phyloP scores from a whole-genome alignment of 768 basidiomycete genomes.

The Termitomyces heimii region DNA sequence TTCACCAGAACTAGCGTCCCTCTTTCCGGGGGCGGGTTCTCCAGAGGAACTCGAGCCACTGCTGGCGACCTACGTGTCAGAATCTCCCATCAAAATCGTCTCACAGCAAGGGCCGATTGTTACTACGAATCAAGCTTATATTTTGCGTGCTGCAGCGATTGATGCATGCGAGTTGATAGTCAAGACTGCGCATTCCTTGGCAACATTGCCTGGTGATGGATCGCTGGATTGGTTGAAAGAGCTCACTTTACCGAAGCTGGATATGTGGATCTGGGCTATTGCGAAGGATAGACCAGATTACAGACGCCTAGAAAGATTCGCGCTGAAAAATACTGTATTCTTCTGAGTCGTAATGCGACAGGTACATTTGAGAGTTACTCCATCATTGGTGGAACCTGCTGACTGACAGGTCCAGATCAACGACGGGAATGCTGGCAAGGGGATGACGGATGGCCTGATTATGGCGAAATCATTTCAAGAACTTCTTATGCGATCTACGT shows the following conservation, averaged over 20 bases:
- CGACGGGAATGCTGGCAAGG: background rate
- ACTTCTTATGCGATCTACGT: too few species aligned
- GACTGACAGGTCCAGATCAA: background rate
- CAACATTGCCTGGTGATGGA: conserved; percentile 16
- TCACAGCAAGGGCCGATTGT: conserved; percentile 46
- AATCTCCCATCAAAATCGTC: conserved; percentile 8
- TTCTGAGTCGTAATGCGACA: conserved; percentile 38
- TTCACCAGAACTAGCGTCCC: conserved; percentile 31
- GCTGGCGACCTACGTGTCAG: conserved; percentile 21
- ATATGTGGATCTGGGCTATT: conserved; percentile 80
- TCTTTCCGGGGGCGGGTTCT: conserved; percentile 46
- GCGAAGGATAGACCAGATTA: conserved; percentile 78
- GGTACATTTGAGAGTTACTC: background rate
- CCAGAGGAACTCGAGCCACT: conserved; percentile 31
- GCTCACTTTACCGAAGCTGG: conserved; percentile 55
- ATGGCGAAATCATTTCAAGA: background rate
- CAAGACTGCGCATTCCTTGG: conserved; percentile 38
- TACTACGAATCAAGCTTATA: conserved; percentile 56
- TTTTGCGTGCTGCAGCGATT: conserved; percentile 73
- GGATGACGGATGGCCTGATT: background rate
- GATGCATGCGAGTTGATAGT: conserved; percentile 73
- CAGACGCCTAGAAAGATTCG: conserved; percentile 59
- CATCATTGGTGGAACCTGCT: background rate
- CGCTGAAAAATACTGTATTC: conserved; percentile 58
- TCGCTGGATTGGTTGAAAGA: conserved; percentile 44